These are phyloP conservation scores for Perkinsela sp. DNA, from an alignment of 208 protist genomes.

Conservation along the genomic window DNA sequence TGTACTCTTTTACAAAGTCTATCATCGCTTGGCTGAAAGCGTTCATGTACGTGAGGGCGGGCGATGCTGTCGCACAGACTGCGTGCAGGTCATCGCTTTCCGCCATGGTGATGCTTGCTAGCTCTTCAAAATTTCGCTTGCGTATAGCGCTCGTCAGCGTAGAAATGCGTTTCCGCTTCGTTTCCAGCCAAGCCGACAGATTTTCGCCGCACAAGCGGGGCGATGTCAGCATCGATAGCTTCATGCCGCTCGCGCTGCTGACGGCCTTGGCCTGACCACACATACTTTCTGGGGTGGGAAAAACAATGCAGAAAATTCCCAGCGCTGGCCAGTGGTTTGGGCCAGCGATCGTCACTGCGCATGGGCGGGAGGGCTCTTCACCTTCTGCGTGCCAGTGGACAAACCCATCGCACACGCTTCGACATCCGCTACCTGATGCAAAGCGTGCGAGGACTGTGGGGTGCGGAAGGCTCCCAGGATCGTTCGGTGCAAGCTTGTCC, in stretches of 20 bases:
- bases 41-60: constrained; percentile 92
- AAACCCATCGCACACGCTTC: constrained; percentile 86
- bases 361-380: background rate
- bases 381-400: constrained; percentile 74
- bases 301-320: constrained; percentile 58
- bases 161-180: constrained; percentile 37
- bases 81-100: constrained; percentile 93
- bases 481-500: constrained; percentile 13
- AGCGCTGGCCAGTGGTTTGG: constrained; percentile 72
- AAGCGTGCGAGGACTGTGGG: constrained; percentile 42
- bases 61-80: constrained; percentile 80
- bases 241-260: constrained; percentile 84
- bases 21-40: constrained; percentile 83
- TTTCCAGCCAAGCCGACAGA: background rate
- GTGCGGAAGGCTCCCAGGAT: constrained; percentile 11
- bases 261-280: constrained; percentile 73
- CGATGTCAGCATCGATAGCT: constrained; percentile 66
- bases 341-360: background rate
- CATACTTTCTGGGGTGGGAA: constrained; percentile 6
- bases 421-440: constrained; percentile 83
- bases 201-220: constrained; percentile 5
- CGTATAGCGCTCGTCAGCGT: constrained; percentile 66
- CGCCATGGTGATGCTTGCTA: constrained; percentile 67
- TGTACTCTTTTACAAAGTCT: constrained; percentile 64
- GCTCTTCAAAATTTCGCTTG: constrained; percentile 66